phyloP scores from a whole-genome alignment of 2,329 filamentous ascomycete species.

The Emergomyces orientalis region DNA sequence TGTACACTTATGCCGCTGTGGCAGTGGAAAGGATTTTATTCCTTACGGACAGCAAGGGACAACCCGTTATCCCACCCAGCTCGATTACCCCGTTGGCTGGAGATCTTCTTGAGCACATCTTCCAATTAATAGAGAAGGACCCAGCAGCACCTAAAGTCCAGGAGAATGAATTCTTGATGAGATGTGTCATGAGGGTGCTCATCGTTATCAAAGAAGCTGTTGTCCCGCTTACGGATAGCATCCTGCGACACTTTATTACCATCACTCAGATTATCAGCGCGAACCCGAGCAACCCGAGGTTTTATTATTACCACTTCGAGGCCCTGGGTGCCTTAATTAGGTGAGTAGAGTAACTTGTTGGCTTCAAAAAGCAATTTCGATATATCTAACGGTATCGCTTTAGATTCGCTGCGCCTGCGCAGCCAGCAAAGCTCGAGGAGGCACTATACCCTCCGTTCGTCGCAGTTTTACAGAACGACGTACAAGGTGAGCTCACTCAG shows the following conservation, averaged over 20 bases:
- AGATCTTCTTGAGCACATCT: conserved; percentile 79
- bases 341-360: conserved; percentile 26
- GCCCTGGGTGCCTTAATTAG: conserved; percentile 81
- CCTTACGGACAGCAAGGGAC: conserved; percentile 64
- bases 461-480: conserved; percentile 66
- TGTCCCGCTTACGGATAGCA: conserved; percentile 60
- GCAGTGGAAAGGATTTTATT: conserved; percentile 89
- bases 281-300: conserved; percentile 93
- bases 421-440: conserved; percentile 66
- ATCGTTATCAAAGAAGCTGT: conserved; percentile 86
- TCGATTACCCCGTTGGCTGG: conserved; percentile 75
- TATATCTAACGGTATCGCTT: not conserved
- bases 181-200: conserved; percentile 93
- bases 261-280: conserved; percentile 88
- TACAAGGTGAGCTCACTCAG: conserved; percentile 52
- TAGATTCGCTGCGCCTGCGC: conserved; percentile 56
- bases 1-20: conserved; percentile 95
- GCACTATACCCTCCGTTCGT: conserved; percentile 78
- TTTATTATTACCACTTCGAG: conserved; percentile 99
- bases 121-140: conserved; percentile 82
- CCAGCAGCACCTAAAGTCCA: conserved; percentile 83
- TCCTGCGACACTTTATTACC: conserved; percentile 73
- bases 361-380: not conserved
- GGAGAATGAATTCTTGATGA: conserved; percentile 98
- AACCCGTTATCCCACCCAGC: conserved; percentile 67